Percentiles rank a stretch among this genome's conserved stretches.
Conservation (phyloP, 2,329 filamentous ascomycete genomes). For the Trichoderma sp. region DNA sequence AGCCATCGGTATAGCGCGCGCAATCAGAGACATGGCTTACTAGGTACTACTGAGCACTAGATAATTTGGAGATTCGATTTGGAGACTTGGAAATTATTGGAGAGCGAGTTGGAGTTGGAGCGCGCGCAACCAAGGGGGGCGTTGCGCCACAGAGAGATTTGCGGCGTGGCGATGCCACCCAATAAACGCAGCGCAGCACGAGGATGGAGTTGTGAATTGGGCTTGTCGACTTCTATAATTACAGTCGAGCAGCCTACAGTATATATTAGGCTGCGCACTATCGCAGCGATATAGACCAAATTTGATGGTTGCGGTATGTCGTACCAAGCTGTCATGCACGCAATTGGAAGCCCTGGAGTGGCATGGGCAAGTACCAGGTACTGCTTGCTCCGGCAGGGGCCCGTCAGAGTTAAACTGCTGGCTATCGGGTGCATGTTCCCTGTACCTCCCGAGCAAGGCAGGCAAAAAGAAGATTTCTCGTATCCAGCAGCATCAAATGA, state of each 20-base stretch:
- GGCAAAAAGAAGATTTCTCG: neutral
- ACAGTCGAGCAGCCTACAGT: neutral
- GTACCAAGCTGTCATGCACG: neutral
- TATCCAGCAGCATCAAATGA: neutral
- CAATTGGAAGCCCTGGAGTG: neutral
- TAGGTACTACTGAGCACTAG: neutral
- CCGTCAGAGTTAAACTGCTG: neutral
- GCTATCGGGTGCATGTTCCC: neutral
- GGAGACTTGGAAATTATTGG: neutral
- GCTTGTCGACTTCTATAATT: neutral
- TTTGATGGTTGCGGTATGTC: neutral
- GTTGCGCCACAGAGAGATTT: constrained; percentile 11
- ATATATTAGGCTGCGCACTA: neutral
- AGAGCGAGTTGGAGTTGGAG: neutral
- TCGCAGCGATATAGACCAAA: neutral
- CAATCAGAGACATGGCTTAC: neutral
- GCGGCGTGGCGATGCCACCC: neutral
- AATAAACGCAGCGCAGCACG: neutral
- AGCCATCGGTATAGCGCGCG: neutral
- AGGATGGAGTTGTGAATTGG: neutral
- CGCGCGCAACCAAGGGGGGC: neutral
- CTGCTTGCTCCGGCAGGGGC: neutral
- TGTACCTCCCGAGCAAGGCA: neutral
- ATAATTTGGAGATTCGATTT: neutral
- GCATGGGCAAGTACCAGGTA: neutral